A percentile compares a stretch with the other conserved stretches of the same genome.
These are phyloP conservation scores for Fusarium papillatum DNA, from an alignment of 2,329 filamentous ascomycete genomes.

Conservation along the genomic window DNA sequence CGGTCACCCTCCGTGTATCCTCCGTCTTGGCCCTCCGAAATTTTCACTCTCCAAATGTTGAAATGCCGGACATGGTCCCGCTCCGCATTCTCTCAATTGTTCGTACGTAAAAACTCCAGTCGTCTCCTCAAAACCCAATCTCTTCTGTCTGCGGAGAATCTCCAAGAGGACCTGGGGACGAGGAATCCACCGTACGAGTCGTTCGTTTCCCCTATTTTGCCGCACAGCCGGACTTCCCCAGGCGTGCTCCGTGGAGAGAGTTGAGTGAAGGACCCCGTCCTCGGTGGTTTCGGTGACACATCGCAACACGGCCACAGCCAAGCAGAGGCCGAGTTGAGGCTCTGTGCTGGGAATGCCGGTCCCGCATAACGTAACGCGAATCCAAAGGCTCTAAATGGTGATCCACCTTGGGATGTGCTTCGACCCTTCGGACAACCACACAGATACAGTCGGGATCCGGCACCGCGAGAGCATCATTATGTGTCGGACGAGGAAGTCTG, in stretches of 20 bases:
- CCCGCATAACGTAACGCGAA: conserved; percentile 37
- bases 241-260: neutral
- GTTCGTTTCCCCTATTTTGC: conserved; percentile 17
- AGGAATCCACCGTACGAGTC: conserved; percentile 4
- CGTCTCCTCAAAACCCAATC: conserved; percentile 40
- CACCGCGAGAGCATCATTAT: conserved; percentile 13
- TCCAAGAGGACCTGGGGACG: conserved; percentile 24
- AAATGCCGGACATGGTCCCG: neutral
- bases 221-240: conserved; percentile 2
- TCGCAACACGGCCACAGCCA: conserved; percentile 35
- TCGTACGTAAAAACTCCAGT: conserved; percentile 30
- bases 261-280: conserved; percentile 4
- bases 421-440: conserved; percentile 26
- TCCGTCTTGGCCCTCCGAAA: conserved; percentile 2
- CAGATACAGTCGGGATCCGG: conserved; percentile 28
- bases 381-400: conserved; percentile 14
- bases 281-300: conserved; percentile 37
- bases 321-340: conserved; percentile 31
- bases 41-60: neutral
- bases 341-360: conserved; percentile 18
- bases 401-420: conserved; percentile 16
- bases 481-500: conserved; percentile 10
- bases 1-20: neutral
- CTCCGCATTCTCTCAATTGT: conserved; percentile 34
- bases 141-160: conserved; percentile 38